Evolutionary conservation across 345 rosid species (phyloP).

Genomic region (Hirschfeldia incana): DNA sequence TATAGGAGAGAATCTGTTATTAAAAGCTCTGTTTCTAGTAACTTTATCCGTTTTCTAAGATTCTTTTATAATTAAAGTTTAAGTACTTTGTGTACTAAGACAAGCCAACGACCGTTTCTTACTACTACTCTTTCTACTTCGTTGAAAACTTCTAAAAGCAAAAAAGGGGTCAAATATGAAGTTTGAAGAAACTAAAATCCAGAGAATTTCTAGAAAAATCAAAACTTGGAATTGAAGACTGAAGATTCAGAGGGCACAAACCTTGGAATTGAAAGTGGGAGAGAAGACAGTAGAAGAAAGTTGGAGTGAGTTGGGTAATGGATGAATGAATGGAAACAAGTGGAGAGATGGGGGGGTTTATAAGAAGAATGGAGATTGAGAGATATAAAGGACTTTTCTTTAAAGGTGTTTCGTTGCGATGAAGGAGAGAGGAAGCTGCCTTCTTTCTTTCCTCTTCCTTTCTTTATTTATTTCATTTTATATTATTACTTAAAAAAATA

Average conservation of each 20-base stretch:
- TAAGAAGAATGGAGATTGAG: slow-evolving; percentile 15
- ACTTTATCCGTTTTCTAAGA: slow-evolving; percentile 15
- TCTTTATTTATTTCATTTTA: not conserved
- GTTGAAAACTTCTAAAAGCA: slow-evolving; percentile 12
- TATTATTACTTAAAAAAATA: not conserved
- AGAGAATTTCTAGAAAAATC: slow-evolving; percentile 6
- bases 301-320: not conserved
- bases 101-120: slow-evolving; percentile 15
- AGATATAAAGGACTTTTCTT: slow-evolving; percentile 4
- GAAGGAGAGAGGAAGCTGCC: slow-evolving; percentile 35
- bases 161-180: slow-evolving; percentile 17
- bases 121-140: not conserved
- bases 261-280: slow-evolving; percentile 17
- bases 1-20: not conserved
- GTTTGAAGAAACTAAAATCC: not conserved
- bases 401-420: slow-evolving; percentile 19
- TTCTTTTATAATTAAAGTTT: not conserved
- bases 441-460: slow-evolving; percentile 29
- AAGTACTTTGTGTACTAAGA: slow-evolving; percentile 26
- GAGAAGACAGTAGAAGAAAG: not conserved
- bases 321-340: slow-evolving; percentile 36
- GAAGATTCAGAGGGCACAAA: slow-evolving; percentile 8
- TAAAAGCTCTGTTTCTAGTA: not conserved
- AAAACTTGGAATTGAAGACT: not conserved
- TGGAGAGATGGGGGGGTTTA: slow-evolving; percentile 26